Percentiles rank a stretch among this genome's conserved stretches.
Evolutionary conservation across 2,329 filamentous ascomycete genomes (phyloP).

Genomic region (Cercospora sp.): DNA sequence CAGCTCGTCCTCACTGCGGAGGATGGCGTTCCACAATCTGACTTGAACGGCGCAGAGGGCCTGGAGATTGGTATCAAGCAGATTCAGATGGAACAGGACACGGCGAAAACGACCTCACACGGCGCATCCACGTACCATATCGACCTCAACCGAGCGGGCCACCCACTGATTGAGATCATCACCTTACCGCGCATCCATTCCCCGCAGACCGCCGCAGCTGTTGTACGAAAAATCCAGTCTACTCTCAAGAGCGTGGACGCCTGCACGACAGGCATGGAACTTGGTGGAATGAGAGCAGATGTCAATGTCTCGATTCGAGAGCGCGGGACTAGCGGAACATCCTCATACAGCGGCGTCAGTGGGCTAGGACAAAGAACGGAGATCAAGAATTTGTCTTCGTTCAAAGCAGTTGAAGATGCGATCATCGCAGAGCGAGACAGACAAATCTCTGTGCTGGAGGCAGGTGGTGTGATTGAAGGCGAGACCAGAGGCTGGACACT

Average conservation of each 20-base stretch:
- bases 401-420: conserved; percentile 93
- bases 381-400: conserved; percentile 94
- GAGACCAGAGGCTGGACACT: conserved; percentile 94
- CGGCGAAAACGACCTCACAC: conserved; percentile 85
- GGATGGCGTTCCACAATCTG: conserved; percentile 78
- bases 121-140: conserved; percentile 72
- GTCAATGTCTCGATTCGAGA: conserved; percentile 87
- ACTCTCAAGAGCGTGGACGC: conserved; percentile 78
- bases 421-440: conserved; percentile 87
- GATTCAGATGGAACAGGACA: conserved; percentile 96
- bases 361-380: conserved; percentile 84
- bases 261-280: conserved; percentile 88
- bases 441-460: conserved; percentile 77
- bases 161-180: conserved; percentile 93
- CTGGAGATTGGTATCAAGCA: conserved; percentile 83
- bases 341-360: conserved; percentile 58
- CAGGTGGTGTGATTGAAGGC: conserved; percentile 71
- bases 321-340: conserved; percentile 44
- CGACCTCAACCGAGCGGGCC: conserved; percentile 90
- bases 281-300: conserved; percentile 85
- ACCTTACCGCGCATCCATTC: conserved; percentile 85
- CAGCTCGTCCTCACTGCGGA: conserved; percentile 67
- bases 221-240: conserved; percentile 84
- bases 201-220: conserved; percentile 80
- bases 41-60: conserved; percentile 63